These are phyloP conservation scores for Sanghuangporus baumii DNA, from an alignment of 1,284 basidiomycete genomes.

Conservation along the genomic window DNA sequence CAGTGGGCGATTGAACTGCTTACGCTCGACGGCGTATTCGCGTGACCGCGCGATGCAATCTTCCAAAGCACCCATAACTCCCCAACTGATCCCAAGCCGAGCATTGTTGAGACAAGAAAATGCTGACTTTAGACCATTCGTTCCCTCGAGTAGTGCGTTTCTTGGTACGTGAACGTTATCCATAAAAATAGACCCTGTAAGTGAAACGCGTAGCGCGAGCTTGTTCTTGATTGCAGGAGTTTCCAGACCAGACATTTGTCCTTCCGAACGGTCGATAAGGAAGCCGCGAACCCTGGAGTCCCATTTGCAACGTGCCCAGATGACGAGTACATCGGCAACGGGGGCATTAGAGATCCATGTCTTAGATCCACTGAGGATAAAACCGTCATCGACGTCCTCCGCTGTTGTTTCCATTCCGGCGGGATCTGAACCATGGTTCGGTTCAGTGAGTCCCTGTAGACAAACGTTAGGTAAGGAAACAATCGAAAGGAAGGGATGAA, in stretches of 20 bases:
- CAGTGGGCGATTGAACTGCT: constrained; percentile 86
- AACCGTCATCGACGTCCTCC: constrained; percentile 80
- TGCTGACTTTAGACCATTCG: constrained; percentile 72
- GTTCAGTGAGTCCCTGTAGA: constrained; percentile 86
- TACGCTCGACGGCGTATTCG: constrained; percentile 83
- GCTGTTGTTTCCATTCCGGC: constrained; percentile 92
- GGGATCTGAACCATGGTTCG: constrained; percentile 95
- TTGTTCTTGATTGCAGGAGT: constrained; percentile 93
- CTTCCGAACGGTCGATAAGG: constrained; percentile 78
- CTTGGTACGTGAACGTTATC: constrained; percentile 72
- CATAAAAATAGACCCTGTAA: constrained; percentile 94
- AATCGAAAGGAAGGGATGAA: constrained; percentile 17
- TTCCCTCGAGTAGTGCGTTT: constrained; percentile 71
- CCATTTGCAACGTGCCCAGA: constrained; percentile 97
- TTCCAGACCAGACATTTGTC: constrained; percentile 64
- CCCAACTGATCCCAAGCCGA: constrained; percentile 88
- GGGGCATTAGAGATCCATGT: constrained; percentile 96
- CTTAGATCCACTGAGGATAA: constrained; percentile 85
- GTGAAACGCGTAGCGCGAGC: constrained; percentile 81
- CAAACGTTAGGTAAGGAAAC: background rate
- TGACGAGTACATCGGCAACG: constrained; percentile 79
- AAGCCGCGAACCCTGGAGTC: constrained; percentile 91
- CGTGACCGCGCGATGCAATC: constrained; percentile 80
- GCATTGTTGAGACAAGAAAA: constrained; percentile 93
- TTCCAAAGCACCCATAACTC: constrained; percentile 92